Evolutionary conservation across 768 basidiomycete species (phyloP), one percentile per base, ranked within the genome.

Genomic region (Hebeloma cylindrosporum): DNA sequence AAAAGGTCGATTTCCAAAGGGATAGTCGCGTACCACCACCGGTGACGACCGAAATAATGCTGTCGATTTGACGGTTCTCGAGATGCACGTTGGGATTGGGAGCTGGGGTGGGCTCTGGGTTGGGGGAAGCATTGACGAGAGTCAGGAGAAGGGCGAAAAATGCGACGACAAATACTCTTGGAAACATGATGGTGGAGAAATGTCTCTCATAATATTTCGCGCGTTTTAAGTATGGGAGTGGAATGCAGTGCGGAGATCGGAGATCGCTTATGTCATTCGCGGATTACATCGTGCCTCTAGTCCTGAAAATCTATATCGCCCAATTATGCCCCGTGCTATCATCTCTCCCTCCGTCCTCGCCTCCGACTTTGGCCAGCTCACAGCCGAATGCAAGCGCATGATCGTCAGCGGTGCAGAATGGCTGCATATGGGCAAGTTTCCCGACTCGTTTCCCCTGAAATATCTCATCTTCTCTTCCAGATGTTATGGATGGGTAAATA

Each of bases 281-380:
- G 14, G 11, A 34, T 34, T 43, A 39, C 34, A 40, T 48, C 47
- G 36, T 41, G 22, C 16, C 26, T 17, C 6, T 29, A n/a, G n/a
- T 31, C 33, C 27, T 30, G 33, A 35, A 37, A 33, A 23, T 37
- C 25, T 37, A 8, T 11, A n/a, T n/a, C 20, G 11, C 35, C 10
- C 35, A 37, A 42, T 44, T 42, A 94, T 94, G 92, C 87, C 84
- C 54, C 81, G 78, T 55, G 83, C 91, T 10, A 97, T 98, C 70
- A 92, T 99, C 65, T 85, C 94, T 7, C 96, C 96, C 16, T 97
- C 94, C 3, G 93, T 98, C 31, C 85, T 99, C 13, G 95, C 96
- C 44, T 93, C 90, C 8, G 93, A 99, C 73, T 94, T 99, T 68
- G 94, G 93, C 30, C 85, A 95, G 60, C 81, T 99, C 56, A 85